Evolutionary conservation across 192 early-diverging fungal species (phyloP), one percentile per base, ranked within the genome.

Genomic region (Jimgerdemannia flammicorona): DNA sequence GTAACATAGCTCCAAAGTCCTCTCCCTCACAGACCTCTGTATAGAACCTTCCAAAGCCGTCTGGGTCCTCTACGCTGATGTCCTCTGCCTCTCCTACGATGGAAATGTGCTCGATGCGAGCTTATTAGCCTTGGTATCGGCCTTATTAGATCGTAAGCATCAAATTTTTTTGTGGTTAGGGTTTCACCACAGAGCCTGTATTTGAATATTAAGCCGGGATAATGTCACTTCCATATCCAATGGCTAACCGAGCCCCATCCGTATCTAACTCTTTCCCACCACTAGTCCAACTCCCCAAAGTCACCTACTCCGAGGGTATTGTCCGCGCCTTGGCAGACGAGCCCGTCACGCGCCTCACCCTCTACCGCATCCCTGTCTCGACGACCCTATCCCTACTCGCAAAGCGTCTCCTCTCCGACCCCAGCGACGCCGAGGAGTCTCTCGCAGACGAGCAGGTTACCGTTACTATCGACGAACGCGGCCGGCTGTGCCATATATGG

Each of bases 91-190:
- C 41, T 92, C 93, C 72, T 93, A 96, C 78, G 96, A 96, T 76
- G 97, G 97, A 20, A 95, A 95, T 77, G 87, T 95, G 0, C 64
- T 95, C 73, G 97, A 99, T 81, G 95, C 96, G 2, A 91, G 92
- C 29, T 68, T 99, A 19, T 68, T 92, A 42, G 93, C 95, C 4
- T 77, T 98, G 20, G 79, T 90, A 43, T 87, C 93, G n/a, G 95
- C 97, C 0, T 80, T 99, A 42, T 79, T 81, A 40, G 86, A 93
- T 78, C 78, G 95, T 91, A 83, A 73, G 70, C 77, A 17, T 59
- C 49, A 59, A 10, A 14, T 6, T 10, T 59, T 10, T 59, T 14
- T 59, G 49, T 59, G 49, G 14, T 10, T 10, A 59, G 49, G 14
- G 14, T 59, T 59, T 59, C 8, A 59, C 49, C 14, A 59, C 29